These are phyloP conservation scores for Ramalina intermedia DNA, from an alignment of 495 filamentous ascomycete species.

Conservation along the genomic window DNA sequence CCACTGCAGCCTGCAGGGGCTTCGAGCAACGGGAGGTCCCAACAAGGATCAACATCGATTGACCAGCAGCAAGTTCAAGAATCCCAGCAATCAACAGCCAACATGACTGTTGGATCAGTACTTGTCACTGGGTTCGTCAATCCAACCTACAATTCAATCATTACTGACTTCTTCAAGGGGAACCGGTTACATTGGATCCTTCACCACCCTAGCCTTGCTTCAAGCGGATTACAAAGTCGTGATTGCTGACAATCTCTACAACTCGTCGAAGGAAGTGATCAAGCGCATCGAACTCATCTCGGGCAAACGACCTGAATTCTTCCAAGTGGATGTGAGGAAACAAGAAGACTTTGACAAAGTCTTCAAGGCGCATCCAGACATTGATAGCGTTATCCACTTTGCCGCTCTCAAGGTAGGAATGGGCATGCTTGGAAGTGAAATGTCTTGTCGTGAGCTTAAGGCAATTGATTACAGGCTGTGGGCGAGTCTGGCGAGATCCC, in stretches of 20 bases:
- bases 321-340: conserved; percentile 77
- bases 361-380: conserved; percentile 77
- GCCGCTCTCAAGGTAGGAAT: conserved; percentile 79
- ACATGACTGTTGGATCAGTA: conserved; percentile 72
- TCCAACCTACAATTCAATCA: not conserved
- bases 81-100: conserved; percentile 9
- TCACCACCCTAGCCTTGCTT: conserved; percentile 84
- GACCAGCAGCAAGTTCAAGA: not conserved
- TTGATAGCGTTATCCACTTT: conserved; percentile 97
- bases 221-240: conserved; percentile 92
- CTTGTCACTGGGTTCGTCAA: conserved; percentile 73
- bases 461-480: conserved; percentile 49
- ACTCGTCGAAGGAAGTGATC: conserved; percentile 76
- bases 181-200: conserved; percentile 97
- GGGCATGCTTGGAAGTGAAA: not conserved
- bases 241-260: conserved; percentile 89
- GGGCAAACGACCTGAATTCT: conserved; percentile 77
- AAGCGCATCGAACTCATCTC: conserved; percentile 87
- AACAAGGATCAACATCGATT: no score
- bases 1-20: no score
- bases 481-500: conserved; percentile 93
- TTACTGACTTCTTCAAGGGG: conserved; percentile 42
- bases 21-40: no score
- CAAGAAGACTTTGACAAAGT: conserved; percentile 71
- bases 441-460: not conserved